A percentile compares a stretch with the other conserved stretches of the same genome.
Evolutionary conservation across 805 yeast genomes (phyloP).

Genomic region (Candida germanica): DNA sequence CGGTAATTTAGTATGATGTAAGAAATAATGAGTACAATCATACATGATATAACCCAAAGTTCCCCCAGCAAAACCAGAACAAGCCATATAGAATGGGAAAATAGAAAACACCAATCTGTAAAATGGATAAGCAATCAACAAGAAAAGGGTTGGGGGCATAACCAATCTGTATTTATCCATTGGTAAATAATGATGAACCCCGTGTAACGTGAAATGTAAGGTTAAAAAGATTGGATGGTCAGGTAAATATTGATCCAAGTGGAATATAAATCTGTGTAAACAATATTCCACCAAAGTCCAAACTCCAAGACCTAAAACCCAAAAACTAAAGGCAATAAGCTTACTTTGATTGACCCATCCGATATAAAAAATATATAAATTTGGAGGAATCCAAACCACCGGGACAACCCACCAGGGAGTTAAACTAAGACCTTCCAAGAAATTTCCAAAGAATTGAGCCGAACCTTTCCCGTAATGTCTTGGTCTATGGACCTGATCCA

Average conservation of each 20-base stretch:
- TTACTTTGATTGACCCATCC: conserved; percentile 53
- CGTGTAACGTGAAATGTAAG: conserved; percentile 87
- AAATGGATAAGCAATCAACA: conserved; percentile 73
- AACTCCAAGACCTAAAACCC: conserved; percentile 76
- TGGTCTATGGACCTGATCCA: conserved; percentile 96
- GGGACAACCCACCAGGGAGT: conserved; percentile 98
- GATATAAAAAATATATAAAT: conserved; percentile 55
- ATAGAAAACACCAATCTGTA: conserved; percentile 71
- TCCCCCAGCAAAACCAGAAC: conserved; percentile 95
- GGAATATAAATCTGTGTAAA: conserved; percentile 90
- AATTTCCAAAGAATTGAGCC: conserved; percentile 93
- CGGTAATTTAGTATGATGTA: conserved; percentile 89
- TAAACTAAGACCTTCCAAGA: conserved; percentile 83
- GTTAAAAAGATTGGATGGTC: conserved; percentile 72
- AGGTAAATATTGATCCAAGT: conserved; percentile 83
- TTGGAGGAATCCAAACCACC: conserved; percentile 79
- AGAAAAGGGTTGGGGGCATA: conserved; percentile 89
- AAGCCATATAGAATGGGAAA: conserved; percentile 80
- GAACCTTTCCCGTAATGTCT: conserved; percentile 97
- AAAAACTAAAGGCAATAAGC: conserved; percentile 51
- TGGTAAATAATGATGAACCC: conserved; percentile 95
- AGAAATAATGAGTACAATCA: conserved; percentile 89
- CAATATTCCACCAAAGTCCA: conserved; percentile 93
- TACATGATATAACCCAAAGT: conserved; percentile 89
- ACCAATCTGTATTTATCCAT: conserved; percentile 94